Evolutionary conservation across 108 stramenopile species (phyloP), one percentile per base, ranked within the genome.

Genomic region (Fistulifera solaris): DNA sequence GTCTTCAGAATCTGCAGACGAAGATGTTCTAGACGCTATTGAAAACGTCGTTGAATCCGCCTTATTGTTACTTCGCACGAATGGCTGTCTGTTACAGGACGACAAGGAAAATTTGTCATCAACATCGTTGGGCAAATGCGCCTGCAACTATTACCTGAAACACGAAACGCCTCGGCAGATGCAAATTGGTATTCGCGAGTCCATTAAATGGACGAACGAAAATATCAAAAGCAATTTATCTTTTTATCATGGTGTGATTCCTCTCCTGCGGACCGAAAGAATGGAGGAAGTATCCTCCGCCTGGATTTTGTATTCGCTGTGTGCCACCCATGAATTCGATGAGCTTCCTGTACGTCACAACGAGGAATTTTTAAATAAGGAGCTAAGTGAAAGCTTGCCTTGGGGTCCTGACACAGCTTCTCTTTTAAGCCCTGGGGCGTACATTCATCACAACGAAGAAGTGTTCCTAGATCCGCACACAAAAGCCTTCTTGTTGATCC

Each of bases 281-380:
- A 25, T 67, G 15, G 73, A 77, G 0, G 76, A 77, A 49, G 40
- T 70, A 22, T 71, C 82, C 6, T 45, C 81, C 16, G 83, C 82
- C 19, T 73, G 73, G 68, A 59, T 95, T 15, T 45, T 96, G 5
- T 75, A 77, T 42, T 48, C 73, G 26, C 59, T 98, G 6, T 78
- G 72, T 21, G 68, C 59, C 22, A 94, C 96, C 8, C 74, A 84
- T 61, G 99, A 99, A 63, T 98, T 94, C 52, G 75, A 82, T 61
- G 96, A 99, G 63, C 68, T 98, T 12, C 99, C 99, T 11, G 96
- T 98, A 48, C 79, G 99, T 14, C 99, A 98, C 80, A 98, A 98
- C 58, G 97, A 99, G 61, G 99, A 99, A 52, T 54, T 65, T 22
- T 63, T 96, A 51, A 99, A 99, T 63, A 83, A 71, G 38, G 93